Percentiles rank a stretch among this genome's conserved stretches.
Evolutionary conservation across 108 stramenopile species (phyloP).

Genomic region (Aureococcus anophagefferens): DNA sequence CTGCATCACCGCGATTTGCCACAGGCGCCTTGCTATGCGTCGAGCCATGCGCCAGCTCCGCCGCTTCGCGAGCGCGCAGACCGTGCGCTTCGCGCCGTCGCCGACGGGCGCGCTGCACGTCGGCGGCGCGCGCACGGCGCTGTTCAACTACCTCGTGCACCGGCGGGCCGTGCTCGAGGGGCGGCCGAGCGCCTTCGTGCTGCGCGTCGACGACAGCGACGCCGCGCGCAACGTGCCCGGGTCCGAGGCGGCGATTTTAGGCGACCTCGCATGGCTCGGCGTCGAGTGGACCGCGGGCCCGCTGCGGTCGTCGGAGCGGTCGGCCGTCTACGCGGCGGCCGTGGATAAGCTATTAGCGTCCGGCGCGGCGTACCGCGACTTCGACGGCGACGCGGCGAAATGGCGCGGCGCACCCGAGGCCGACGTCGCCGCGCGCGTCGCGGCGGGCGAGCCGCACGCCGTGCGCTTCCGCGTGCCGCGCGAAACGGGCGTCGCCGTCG

Average conservation of each 20-base stretch:
- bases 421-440: conserved; percentile 61
- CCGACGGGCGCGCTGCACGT: conserved; percentile 56
- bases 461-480: conserved; percentile 81
- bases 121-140: conserved; percentile 87
- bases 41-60: conserved; percentile 94
- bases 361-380: conserved; percentile 84
- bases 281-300: conserved; percentile 70
- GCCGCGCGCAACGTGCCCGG: conserved; percentile 51
- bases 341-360: conserved; percentile 52
- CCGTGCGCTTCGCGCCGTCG: background rate
- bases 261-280: conserved; percentile 79
- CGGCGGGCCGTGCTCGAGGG: conserved; percentile 61
- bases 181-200: conserved; percentile 52
- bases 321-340: conserved; percentile 54
- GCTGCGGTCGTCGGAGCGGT: conserved; percentile 72
- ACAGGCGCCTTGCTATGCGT: conserved; percentile 81
- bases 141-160: conserved; percentile 93
- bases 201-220: conserved; percentile 89
- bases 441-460: conserved; percentile 68
- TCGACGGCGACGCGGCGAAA: conserved; percentile 83
- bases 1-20: no score
- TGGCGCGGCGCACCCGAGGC: conserved; percentile 89
- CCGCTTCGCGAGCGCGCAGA: conserved; percentile 98
- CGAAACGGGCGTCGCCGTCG: conserved; percentile 69
- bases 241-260: conserved; percentile 77